Evolutionary conservation across 2,329 filamentous ascomycete genomes (phyloP).

Genomic region (Colletotrichum nymphaeae): DNA sequence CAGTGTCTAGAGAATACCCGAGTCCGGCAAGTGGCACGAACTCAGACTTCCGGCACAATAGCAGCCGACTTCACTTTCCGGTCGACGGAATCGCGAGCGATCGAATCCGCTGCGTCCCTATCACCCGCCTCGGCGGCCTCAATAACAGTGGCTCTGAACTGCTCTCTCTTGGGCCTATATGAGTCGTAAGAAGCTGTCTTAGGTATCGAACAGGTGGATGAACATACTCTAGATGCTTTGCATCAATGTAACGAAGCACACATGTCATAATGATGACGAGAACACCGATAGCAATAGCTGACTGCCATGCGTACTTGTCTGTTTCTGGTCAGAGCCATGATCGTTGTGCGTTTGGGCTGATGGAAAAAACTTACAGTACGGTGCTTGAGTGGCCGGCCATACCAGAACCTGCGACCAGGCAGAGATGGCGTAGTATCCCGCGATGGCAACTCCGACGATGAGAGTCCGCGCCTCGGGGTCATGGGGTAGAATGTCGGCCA

Average conservation of each 20-base stretch:
- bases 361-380: constrained; percentile 51
- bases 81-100: neutral
- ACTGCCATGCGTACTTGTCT: constrained; percentile 61
- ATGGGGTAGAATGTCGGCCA: constrained; percentile 59
- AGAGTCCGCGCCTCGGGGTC: constrained; percentile 61
- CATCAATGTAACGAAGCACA: constrained; percentile 55
- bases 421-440: constrained; percentile 60
- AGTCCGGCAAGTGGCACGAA: neutral
- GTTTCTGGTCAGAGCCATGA: neutral
- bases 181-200: neutral
- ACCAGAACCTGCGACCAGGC: constrained; percentile 64
- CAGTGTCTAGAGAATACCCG: neutral
- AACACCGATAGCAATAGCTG: constrained; percentile 54
- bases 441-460: constrained; percentile 60
- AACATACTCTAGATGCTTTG: constrained; percentile 46
- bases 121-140: neutral
- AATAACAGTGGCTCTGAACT: constrained; percentile 5
- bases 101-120: neutral
- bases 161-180: constrained; percentile 16
- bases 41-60: constrained; percentile 18
- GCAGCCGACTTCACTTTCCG: constrained; percentile 18
- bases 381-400: constrained; percentile 63
- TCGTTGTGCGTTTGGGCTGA: neutral
- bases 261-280: constrained; percentile 59
- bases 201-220: too few species aligned